A percentile compares a stretch with the other conserved stretches of the same genome.
Conservation (phyloP, 768 basidiomycete genomes). For the Melanogaster broomeanus region DNA sequence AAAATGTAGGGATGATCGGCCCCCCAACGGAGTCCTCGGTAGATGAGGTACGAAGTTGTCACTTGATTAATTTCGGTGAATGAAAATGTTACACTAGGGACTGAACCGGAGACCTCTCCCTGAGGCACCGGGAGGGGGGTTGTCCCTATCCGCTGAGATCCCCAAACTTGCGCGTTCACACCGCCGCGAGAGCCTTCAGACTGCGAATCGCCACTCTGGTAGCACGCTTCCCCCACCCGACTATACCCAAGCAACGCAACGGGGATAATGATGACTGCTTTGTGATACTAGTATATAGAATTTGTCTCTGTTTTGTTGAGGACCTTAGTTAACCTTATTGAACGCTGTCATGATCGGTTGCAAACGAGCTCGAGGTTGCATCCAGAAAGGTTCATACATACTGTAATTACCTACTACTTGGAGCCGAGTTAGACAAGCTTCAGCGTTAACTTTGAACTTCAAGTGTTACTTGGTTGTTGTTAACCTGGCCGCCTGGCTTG, state of each 20-base stretch:
- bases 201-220: constrained; percentile 15
- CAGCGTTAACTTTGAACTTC: too few relatives aligned
- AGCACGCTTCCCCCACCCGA: constrained; percentile 27
- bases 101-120: constrained; percentile 23
- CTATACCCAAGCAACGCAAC: constrained; percentile 24
- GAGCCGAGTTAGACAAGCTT: too few relatives aligned
- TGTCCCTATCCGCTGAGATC: constrained; percentile 13
- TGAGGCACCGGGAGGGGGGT: constrained; percentile 18
- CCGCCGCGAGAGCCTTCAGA: not conserved
- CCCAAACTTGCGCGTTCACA: constrained; percentile 10
- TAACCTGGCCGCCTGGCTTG: too few relatives aligned
- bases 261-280: not conserved
- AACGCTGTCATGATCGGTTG: too few relatives aligned
- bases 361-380: too few relatives aligned
- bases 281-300: not conserved
- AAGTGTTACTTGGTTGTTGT: too few relatives aligned
- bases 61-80: not conserved
- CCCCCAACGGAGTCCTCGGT: not conserved
- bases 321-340: too few relatives aligned
- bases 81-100: constrained; percentile 4
- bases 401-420: too few relatives aligned
- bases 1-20: not conserved
- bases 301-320: not conserved
- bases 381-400: too few relatives aligned
- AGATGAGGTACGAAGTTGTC: constrained; percentile 19